phyloP scores from a whole-genome alignment of 345 rosid species.

The Salix caprea region DNA sequence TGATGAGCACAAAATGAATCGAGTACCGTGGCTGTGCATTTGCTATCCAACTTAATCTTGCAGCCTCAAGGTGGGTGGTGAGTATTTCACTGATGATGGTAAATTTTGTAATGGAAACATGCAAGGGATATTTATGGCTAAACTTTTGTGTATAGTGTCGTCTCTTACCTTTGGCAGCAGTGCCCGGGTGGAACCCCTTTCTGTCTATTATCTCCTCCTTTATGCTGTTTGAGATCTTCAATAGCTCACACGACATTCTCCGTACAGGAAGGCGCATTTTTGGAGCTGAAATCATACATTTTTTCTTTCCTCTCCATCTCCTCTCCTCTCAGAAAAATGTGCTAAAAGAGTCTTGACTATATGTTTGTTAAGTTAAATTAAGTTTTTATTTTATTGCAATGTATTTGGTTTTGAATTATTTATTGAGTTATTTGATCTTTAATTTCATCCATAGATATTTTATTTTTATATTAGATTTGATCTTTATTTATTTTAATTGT shows the following conservation, averaged over 20 bases:
- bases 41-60: background rate
- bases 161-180: too few relatives aligned
- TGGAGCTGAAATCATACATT: background rate
- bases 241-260: background rate
- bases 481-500: too few relatives aligned
- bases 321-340: too few relatives aligned
- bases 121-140: background rate
- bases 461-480: too few relatives aligned
- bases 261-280: background rate
- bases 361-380: too few relatives aligned
- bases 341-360: too few relatives aligned
- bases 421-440: too few relatives aligned
- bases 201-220: background rate
- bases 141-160: background rate
- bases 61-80: background rate
- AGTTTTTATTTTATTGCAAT: too few relatives aligned
- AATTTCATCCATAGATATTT: too few relatives aligned
- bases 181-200: too few relatives aligned
- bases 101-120: background rate
- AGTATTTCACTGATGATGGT: background rate
- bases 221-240: background rate
- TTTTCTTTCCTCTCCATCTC: too few relatives aligned
- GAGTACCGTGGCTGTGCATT: background rate
- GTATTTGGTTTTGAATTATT: too few relatives aligned
- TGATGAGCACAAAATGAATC: slow-evolving; percentile 9